A percentile compares a stretch with the other conserved stretches of the same genome.
These are phyloP conservation scores for Saccharomyces hybrid DNA, from an alignment of 1,139 yeast genomes.

Conservation along the genomic window DNA sequence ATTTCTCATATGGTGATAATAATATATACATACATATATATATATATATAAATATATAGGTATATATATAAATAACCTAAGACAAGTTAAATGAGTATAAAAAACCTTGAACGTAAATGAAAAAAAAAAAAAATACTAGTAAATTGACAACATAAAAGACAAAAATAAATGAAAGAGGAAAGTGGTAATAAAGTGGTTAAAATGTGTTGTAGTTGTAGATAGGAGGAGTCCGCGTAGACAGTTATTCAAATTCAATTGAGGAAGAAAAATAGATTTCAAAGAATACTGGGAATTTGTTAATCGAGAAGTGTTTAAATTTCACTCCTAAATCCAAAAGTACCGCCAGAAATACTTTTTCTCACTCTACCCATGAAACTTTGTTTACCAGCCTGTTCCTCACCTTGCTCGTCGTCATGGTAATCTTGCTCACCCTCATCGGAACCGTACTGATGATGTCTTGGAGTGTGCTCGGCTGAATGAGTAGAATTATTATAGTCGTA, in stretches of 20 bases:
- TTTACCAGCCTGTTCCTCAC: background rate
- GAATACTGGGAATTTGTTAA: background rate
- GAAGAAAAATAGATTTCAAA: background rate
- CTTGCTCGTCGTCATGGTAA: background rate
- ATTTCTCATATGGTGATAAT: too few relatives aligned
- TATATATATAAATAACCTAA: background rate
- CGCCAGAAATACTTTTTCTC: slow-evolving; percentile 2
- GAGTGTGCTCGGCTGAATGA: background rate
- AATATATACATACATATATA: background rate
- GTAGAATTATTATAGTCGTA: background rate
- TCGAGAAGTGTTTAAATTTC: background rate
- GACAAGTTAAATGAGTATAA: background rate
- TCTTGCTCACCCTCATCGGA: background rate
- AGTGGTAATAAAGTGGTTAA: too few relatives aligned
- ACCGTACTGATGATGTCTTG: background rate
- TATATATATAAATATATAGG: background rate
- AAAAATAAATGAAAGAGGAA: too few relatives aligned
- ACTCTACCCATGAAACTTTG: background rate
- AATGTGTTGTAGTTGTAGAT: background rate
- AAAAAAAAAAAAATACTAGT: background rate
- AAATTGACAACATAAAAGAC: background rate
- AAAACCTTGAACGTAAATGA: background rate
- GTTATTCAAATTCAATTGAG: too few relatives aligned
- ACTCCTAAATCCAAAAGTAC: background rate
- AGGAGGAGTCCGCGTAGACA: too few relatives aligned